Evolutionary conservation across 495 filamentous ascomycete species (phyloP).

Genomic region (Penicillium pancosmium): DNA sequence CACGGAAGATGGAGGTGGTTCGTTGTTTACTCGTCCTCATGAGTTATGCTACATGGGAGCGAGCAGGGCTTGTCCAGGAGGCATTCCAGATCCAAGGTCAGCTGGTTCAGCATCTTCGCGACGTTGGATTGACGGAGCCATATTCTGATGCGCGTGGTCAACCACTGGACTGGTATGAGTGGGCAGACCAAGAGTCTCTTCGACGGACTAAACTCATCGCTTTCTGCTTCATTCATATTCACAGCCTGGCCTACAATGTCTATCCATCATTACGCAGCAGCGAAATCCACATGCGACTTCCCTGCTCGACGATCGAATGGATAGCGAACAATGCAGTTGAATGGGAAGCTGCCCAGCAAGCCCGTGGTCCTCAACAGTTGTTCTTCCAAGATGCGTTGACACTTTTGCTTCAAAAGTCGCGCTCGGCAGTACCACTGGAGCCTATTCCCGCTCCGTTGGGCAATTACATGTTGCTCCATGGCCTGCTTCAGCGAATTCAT

Average conservation of each 20-base stretch:
- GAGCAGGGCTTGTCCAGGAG: slow-evolving; percentile 40
- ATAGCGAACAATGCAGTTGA: slow-evolving; percentile 34
- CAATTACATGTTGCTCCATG: slow-evolving; percentile 44
- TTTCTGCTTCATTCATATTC: slow-evolving; percentile 44
- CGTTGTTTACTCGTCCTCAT: slow-evolving; percentile 40
- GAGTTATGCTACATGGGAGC: slow-evolving; percentile 46
- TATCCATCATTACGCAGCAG: slow-evolving; percentile 44
- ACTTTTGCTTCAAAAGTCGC: slow-evolving; percentile 37
- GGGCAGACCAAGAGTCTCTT: slow-evolving; percentile 43
- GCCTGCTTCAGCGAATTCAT: slow-evolving; percentile 44
- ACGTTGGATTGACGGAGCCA: slow-evolving; percentile 34
- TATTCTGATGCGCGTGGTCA: slow-evolving; percentile 24
- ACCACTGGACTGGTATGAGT: slow-evolving; percentile 39
- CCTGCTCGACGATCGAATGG: slow-evolving; percentile 45
- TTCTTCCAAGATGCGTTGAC: slow-evolving; percentile 45
- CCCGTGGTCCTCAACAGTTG: slow-evolving; percentile 35
- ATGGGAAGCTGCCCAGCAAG: slow-evolving; percentile 39
- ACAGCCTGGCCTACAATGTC: slow-evolving; percentile 43
- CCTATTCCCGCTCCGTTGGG: slow-evolving; percentile 43
- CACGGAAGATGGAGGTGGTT: slow-evolving; percentile 38
- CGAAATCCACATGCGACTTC: slow-evolving; percentile 42
- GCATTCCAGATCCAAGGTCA: slow-evolving; percentile 37
- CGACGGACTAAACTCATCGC: slow-evolving; percentile 42
- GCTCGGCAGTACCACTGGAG: slow-evolving; percentile 29
- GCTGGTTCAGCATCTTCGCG: slow-evolving; percentile 38